These are phyloP conservation scores for Plasmodium blacklocki DNA, from an alignment of 169 alveolate species.

Conservation along the genomic window DNA sequence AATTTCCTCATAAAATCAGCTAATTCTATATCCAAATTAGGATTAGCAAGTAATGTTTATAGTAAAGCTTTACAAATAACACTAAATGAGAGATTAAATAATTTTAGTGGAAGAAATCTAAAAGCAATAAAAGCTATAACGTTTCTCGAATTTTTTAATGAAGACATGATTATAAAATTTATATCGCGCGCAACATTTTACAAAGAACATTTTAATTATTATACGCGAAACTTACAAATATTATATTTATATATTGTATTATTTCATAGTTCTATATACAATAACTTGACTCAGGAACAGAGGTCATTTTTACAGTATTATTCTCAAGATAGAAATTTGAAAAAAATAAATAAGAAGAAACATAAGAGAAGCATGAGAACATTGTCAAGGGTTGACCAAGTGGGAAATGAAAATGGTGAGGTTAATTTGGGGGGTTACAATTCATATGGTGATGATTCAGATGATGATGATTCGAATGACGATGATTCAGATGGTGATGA, in stretches of 20 bases:
- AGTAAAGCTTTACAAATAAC: slow-evolving; percentile 81
- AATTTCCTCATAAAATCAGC: slow-evolving; percentile 85
- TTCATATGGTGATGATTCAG: slow-evolving; percentile 2
- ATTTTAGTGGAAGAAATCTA: slow-evolving; percentile 76
- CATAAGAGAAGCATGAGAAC: slow-evolving; percentile 1
- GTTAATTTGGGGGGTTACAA: neutral
- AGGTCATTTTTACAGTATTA: slow-evolving; percentile 25
- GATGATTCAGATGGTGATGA: neutral
- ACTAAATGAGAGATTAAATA: slow-evolving; percentile 71
- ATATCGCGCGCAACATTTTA: slow-evolving; percentile 79
- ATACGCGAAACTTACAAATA: slow-evolving; percentile 80
- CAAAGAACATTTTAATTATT: slow-evolving; percentile 78
- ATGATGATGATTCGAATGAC: neutral
- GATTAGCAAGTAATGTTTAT: slow-evolving; percentile 77
- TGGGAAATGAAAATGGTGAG: neutral
- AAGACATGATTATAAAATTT: slow-evolving; percentile 81
- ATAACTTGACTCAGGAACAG: slow-evolving; percentile 43
- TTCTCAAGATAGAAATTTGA: slow-evolving; percentile 50
- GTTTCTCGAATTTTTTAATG: slow-evolving; percentile 79
- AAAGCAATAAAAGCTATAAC: slow-evolving; percentile 73
- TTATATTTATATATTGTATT: slow-evolving; percentile 77
- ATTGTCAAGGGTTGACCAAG: neutral
- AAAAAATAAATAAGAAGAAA: slow-evolving; percentile 16
- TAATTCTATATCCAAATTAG: slow-evolving; percentile 81
- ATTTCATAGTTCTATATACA: slow-evolving; percentile 24